Evolutionary conservation across 2,329 filamentous ascomycete species (phyloP).

Genomic region (Trichoderma citrinoviride): DNA sequence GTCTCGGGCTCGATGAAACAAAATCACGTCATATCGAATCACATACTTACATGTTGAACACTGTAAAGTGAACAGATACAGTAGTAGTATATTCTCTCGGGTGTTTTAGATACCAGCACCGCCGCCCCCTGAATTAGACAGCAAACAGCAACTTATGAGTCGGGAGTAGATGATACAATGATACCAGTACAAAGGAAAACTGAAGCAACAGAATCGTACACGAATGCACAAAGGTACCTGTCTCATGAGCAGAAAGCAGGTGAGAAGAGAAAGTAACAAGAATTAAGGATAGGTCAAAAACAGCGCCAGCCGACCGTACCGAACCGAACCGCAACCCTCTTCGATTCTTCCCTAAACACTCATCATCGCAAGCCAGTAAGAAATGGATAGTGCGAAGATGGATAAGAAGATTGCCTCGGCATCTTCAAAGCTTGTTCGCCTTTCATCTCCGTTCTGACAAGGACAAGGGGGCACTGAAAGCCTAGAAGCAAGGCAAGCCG

Average conservation of each 20-base stretch:
- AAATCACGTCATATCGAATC: conserved; percentile 1
- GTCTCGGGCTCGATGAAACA: no score
- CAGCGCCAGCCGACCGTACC: no score
- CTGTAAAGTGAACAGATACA: not conserved
- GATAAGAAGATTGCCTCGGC: not conserved
- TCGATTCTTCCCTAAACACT: not conserved
- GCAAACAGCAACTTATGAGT: not conserved
- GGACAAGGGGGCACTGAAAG: not conserved
- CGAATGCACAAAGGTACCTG: not conserved
- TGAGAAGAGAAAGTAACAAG: no score
- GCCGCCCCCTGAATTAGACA: conserved; percentile 2
- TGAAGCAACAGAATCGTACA: not conserved
- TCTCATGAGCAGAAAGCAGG: no score
- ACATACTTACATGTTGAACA: no score
- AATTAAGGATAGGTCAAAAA: no score
- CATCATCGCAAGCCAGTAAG: not conserved
- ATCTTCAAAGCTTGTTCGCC: not conserved
- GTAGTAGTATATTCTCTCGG: no score
- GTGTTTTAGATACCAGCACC: not conserved
- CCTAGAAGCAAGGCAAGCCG: not conserved
- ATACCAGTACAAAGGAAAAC: not conserved
- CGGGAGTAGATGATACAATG: not conserved
- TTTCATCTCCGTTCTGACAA: not conserved
- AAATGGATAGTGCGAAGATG: not conserved
- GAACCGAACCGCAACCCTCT: not conserved